Conservation (phyloP, 2,329 filamentous ascomycete genomes). For the Didymella exigua region DNA sequence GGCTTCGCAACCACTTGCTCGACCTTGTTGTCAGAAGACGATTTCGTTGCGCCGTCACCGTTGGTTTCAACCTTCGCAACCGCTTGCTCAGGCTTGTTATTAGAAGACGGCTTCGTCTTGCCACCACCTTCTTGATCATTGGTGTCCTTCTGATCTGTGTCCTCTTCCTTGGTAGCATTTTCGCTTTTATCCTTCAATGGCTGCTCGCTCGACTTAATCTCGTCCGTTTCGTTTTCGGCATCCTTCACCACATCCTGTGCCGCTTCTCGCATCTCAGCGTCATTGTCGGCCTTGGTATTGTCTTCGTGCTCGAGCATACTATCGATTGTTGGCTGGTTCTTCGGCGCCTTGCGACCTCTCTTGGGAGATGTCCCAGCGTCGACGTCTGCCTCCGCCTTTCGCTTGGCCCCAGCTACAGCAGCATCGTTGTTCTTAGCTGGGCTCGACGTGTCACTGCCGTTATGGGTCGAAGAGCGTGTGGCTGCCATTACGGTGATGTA, state of each 20-base stretch:
- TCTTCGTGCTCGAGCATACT: slow-evolving; percentile 53
- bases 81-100: slow-evolving; percentile 26
- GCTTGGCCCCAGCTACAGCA: slow-evolving; percentile 46
- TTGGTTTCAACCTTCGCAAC: slow-evolving; percentile 24
- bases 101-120: slow-evolving; percentile 26
- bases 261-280: slow-evolving; percentile 30
- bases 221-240: slow-evolving; percentile 5
- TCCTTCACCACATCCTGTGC: slow-evolving; percentile 8
- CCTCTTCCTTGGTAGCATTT: not conserved
- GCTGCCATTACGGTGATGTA: slow-evolving; percentile 29
- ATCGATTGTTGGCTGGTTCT: slow-evolving; percentile 60
- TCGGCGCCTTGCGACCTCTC: slow-evolving; percentile 50
- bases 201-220: slow-evolving; percentile 20
- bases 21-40: slow-evolving; percentile 31
- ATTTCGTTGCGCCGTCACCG: slow-evolving; percentile 26
- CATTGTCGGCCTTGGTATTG: slow-evolving; percentile 23
- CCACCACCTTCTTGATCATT: slow-evolving; percentile 34
- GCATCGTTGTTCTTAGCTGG: slow-evolving; percentile 35
- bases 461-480: slow-evolving; percentile 37
- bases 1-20: not conserved
- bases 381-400: slow-evolving; percentile 46
- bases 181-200: slow-evolving; percentile 13
- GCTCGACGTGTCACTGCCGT: slow-evolving; percentile 24
- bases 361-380: slow-evolving; percentile 48
- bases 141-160: slow-evolving; percentile 16